Conservation (phyloP, 345 rosid genomes). For the Melastoma malabathricum region DNA sequence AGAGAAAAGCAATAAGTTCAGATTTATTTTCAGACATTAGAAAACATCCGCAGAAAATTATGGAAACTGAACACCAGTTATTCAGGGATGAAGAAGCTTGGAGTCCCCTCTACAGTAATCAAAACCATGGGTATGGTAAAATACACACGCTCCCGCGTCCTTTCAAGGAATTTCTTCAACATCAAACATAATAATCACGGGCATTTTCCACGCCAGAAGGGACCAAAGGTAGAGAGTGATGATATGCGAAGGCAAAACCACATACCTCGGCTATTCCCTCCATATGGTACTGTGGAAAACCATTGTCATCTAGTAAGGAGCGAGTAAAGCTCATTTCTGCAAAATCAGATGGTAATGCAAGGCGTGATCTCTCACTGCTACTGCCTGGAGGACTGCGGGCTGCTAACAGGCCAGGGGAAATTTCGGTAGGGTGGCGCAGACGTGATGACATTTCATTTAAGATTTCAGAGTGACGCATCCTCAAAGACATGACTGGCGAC, state of each 20-base stretch:
- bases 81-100: too few species aligned
- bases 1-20: too few species aligned
- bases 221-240: too few species aligned
- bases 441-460: slow-evolving; percentile 29
- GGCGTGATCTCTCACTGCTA: slow-evolving; percentile 23
- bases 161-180: too few species aligned
- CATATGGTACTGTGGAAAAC: slow-evolving; percentile 44
- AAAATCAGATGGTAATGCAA: slow-evolving; percentile 39
- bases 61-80: too few species aligned
- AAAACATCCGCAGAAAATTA: too few species aligned
- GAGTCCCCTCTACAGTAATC: too few species aligned
- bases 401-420: slow-evolving; percentile 11
- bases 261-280: slow-evolving; percentile 89
- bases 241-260: background rate
- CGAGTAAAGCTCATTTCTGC: slow-evolving; percentile 33
- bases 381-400: slow-evolving; percentile 21
- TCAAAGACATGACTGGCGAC: slow-evolving; percentile 19
- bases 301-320: slow-evolving; percentile 33
- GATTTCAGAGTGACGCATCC: slow-evolving; percentile 25
- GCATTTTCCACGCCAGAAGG: too few species aligned
- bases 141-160: too few species aligned
- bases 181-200: too few species aligned
- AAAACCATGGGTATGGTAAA: too few species aligned
- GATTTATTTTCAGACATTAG: too few species aligned
- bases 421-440: slow-evolving; percentile 21